These are phyloP conservation scores for Tetrapisispora nanseiensis DNA, from an alignment of 805 yeast species.

Conservation along the genomic window DNA sequence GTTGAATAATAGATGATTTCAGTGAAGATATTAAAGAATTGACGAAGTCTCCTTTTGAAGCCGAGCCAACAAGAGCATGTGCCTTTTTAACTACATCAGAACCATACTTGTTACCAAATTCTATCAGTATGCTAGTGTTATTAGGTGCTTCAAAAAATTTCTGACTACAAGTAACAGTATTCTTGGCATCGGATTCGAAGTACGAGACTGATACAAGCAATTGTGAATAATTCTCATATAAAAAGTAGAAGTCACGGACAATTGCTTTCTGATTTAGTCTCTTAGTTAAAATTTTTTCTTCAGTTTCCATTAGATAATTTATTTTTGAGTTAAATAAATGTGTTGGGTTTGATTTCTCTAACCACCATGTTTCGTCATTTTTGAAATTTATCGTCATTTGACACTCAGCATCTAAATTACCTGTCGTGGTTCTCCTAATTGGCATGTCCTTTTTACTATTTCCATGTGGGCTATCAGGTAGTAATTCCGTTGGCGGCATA, in stretches of 20 bases:
- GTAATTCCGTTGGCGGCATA: constrained; percentile 7
- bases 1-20: constrained; percentile 35
- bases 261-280: constrained; percentile 43
- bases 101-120: constrained; percentile 44
- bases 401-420: not conserved
- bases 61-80: constrained; percentile 24
- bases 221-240: constrained; percentile 67
- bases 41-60: constrained; percentile 22
- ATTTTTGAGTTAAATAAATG: not conserved
- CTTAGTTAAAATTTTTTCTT: constrained; percentile 43
- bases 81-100: constrained; percentile 39
- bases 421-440: not conserved
- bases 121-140: constrained; percentile 28
- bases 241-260: constrained; percentile 57
- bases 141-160: constrained; percentile 31
- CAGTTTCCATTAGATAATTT: constrained; percentile 40
- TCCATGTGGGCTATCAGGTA: too few relatives aligned
- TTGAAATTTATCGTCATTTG: constrained; percentile 2
- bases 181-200: constrained; percentile 44
- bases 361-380: constrained; percentile 3
- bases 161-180: constrained; percentile 31
- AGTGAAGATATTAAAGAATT: constrained; percentile 30
- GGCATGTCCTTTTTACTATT: not conserved
- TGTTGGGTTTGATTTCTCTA: not conserved
- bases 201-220: constrained; percentile 49